Percentiles rank a stretch among this genome's conserved stretches.
These are phyloP conservation scores for Tillandsia leiboldiana DNA, from an alignment of 176 grass and related monocot species.

Conservation along the genomic window DNA sequence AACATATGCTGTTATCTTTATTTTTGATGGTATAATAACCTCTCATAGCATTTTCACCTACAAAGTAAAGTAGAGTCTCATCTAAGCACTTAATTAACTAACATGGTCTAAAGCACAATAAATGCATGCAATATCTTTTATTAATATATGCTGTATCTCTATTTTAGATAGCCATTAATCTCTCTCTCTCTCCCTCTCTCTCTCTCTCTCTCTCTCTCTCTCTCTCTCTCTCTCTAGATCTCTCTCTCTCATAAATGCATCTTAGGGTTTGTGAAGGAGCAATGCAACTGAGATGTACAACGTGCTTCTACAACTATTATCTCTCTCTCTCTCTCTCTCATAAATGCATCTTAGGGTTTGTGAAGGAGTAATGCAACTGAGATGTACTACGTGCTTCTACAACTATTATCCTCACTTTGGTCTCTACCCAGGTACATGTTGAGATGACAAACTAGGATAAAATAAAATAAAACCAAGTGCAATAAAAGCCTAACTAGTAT, in stretches of 20 bases:
- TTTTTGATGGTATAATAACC: no score
- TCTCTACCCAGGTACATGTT: not conserved
- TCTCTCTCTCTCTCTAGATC: conserved; percentile 5
- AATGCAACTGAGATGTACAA: not conserved
- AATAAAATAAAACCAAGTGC: not conserved
- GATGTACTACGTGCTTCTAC: not conserved
- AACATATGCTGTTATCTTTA: no score
- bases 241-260: not conserved
- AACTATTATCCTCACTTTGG: not conserved
- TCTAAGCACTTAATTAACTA: no score
- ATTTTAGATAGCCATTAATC: not conserved
- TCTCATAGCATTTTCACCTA: no score
- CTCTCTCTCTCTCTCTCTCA: conserved; percentile 1
- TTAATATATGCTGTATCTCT: no score
- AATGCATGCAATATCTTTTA: no score
- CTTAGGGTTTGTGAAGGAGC: not conserved
- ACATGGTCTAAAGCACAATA: no score
- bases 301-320: not conserved
- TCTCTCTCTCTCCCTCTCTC: conserved; percentile 4
- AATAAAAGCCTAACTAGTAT: not conserved
- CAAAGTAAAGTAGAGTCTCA: no score
- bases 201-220: conserved; percentile 5
- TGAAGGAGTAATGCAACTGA: not conserved
- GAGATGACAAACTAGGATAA: not conserved
- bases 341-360: not conserved